These are phyloP conservation scores for Parastagonospora nodorum DNA, from an alignment of 2,329 filamentous ascomycete species.

Conservation along the genomic window DNA sequence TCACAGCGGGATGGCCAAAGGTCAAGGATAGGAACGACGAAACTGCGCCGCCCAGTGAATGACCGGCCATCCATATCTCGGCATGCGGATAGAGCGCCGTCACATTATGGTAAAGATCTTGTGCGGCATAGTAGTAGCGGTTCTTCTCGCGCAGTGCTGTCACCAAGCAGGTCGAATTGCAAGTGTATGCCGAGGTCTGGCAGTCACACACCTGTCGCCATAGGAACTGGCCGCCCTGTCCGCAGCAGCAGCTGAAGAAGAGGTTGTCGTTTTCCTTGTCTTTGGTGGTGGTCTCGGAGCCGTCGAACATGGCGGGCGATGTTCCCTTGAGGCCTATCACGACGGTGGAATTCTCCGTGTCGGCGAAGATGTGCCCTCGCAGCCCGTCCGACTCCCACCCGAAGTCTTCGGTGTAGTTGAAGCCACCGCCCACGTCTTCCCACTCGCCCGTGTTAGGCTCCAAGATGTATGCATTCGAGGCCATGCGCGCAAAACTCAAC, in stretches of 20 bases:
- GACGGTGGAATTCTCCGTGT: slow-evolving; percentile 82
- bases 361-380: slow-evolving; percentile 89
- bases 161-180: slow-evolving; percentile 88
- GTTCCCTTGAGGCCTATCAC: slow-evolving; percentile 95
- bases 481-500: slow-evolving; percentile 83
- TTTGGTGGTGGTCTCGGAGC: slow-evolving; percentile 94
- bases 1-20: slow-evolving; percentile 87
- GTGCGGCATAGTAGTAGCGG: slow-evolving; percentile 86
- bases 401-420: slow-evolving; percentile 87
- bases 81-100: slow-evolving; percentile 84
- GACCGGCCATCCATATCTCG: slow-evolving; percentile 87
- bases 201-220: slow-evolving; percentile 96
- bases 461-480: slow-evolving; percentile 85
- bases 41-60: slow-evolving; percentile 89
- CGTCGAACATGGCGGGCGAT: slow-evolving; percentile 86
- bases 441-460: slow-evolving; percentile 75
- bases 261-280: slow-evolving; percentile 98
- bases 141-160: slow-evolving; percentile 79
- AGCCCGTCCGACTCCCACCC: slow-evolving; percentile 91
- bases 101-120: slow-evolving; percentile 90
- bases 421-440: slow-evolving; percentile 71
- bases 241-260: slow-evolving; percentile 98
- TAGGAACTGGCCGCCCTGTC: slow-evolving; percentile 85
- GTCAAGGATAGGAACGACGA: slow-evolving; percentile 88
- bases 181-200: slow-evolving; percentile 82